Percentiles rank a stretch among this genome's conserved stretches.
Evolutionary conservation across 2,329 filamentous ascomycete species (phyloP).

Genomic region (Trichophyton rubrum): DNA sequence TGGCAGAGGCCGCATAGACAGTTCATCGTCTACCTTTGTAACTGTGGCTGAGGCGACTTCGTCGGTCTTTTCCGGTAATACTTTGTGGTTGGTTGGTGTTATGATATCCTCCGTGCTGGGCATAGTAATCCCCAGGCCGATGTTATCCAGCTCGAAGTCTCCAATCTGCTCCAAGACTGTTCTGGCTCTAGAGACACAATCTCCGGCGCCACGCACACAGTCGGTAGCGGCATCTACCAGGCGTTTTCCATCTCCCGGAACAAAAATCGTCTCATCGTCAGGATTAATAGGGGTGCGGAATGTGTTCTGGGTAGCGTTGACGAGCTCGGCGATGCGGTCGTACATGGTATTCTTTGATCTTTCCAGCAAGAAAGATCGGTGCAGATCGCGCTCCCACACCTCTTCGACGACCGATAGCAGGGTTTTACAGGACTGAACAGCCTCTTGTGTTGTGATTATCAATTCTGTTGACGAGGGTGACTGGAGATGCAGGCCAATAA

Average conservation of each 20-base stretch:
- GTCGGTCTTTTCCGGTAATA: background rate
- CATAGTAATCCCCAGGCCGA: conserved; percentile 38
- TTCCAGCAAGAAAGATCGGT: conserved; percentile 53
- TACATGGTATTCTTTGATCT: conserved; percentile 65
- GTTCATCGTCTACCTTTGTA: background rate
- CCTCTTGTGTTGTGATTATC: conserved; percentile 67
- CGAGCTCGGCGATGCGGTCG: conserved; percentile 64
- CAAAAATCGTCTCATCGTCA: conserved; percentile 62
- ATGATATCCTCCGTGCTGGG: conserved; percentile 4
- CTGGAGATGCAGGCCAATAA: conserved; percentile 86
- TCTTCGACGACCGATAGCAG: conserved; percentile 69
- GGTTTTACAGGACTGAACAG: conserved; percentile 66
- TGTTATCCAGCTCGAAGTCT: conserved; percentile 66
- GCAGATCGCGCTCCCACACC: conserved; percentile 64
- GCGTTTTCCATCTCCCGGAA: conserved; percentile 64
- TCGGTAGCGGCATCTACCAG: conserved; percentile 68
- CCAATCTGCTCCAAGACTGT: conserved; percentile 76
- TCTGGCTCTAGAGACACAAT: conserved; percentile 79
- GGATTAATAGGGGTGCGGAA: conserved; percentile 56
- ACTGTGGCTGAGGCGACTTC: background rate
- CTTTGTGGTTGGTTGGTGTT: conserved; percentile 5
- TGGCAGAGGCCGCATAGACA: conserved; percentile 28
- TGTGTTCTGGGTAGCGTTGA: conserved; percentile 68
- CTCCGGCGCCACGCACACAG: conserved; percentile 80
- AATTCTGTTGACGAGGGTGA: conserved; percentile 82